These are phyloP conservation scores for Emmonsiellopsis sp. DNA, from an alignment of 2,329 filamentous ascomycete species.

Conservation along the genomic window DNA sequence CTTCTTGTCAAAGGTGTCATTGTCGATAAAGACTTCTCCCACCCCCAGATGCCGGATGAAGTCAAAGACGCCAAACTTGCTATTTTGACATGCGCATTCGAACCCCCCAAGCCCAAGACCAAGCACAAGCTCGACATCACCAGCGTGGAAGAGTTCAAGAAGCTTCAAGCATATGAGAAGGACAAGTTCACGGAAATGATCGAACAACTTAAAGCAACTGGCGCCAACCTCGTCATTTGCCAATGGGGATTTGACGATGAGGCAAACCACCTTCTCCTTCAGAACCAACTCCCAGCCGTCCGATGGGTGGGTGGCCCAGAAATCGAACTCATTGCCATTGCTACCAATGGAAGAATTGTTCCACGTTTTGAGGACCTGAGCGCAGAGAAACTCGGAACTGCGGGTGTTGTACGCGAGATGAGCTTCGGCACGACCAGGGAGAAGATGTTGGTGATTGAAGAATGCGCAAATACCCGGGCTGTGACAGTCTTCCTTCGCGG, in stretches of 20 bases:
- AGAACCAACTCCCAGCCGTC: conserved; percentile 91
- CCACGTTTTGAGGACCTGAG: conserved; percentile 93
- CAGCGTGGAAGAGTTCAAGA: conserved; percentile 95
- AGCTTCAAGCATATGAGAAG: conserved; percentile 88
- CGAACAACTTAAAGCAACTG: conserved; percentile 91
- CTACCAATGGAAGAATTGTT: conserved; percentile 95
- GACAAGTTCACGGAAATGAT: conserved; percentile 99
- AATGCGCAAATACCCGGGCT: conserved; percentile 94
- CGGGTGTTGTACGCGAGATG: conserved; percentile 88
- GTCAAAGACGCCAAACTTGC: conserved; percentile 93
- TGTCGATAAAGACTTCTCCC: conserved; percentile 98
- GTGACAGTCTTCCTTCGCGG: conserved; percentile 95
- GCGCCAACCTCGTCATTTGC: conserved; percentile 94
- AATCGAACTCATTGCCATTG: conserved; percentile 97
- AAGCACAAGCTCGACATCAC: conserved; percentile 99
- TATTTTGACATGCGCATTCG: conserved; percentile 94
- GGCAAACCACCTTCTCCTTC: conserved; percentile 91
- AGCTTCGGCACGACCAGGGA: conserved; percentile 94
- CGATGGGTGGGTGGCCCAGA: conserved; percentile 97
- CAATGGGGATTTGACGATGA: conserved; percentile 99
- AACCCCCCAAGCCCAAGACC: conserved; percentile 98
- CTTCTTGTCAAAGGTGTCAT: conserved; percentile 96
- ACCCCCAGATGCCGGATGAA: conserved; percentile 97
- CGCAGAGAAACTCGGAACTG: conserved; percentile 79
- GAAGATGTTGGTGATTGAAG: conserved; percentile 99